phyloP scores from a whole-genome alignment of 2,329 filamentous ascomycete species.

The Macrophomina pseudophaseolina region DNA sequence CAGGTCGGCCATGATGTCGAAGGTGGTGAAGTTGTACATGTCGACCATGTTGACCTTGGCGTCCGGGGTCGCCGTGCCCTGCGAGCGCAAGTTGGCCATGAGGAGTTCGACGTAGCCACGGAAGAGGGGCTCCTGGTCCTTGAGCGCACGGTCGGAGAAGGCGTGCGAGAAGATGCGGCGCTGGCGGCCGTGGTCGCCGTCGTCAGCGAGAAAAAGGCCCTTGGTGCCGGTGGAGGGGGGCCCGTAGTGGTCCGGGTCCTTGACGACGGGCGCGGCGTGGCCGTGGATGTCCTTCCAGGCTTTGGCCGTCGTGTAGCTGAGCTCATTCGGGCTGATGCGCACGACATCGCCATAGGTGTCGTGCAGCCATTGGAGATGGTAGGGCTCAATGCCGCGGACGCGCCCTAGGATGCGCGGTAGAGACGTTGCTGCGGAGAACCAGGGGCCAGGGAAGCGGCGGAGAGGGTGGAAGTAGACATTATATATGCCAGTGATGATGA shows the following conservation, averaged over 20 bases:
- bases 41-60: conserved; percentile 26
- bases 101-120: conserved; percentile 41
- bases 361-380: conserved; percentile 43
- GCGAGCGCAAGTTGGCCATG: conserved; percentile 43
- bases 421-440: conserved; percentile 12
- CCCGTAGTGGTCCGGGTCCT: conserved; percentile 38
- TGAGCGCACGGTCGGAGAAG: conserved; percentile 47
- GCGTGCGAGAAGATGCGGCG: conserved; percentile 47
- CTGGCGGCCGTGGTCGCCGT: conserved; percentile 48
- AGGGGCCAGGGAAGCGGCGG: conserved; percentile 24
- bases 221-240: conserved; percentile 42
- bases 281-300: conserved; percentile 45
- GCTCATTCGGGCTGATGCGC: conserved; percentile 47
- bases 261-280: conserved; percentile 38
- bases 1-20: conserved; percentile 42
- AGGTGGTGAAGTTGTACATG: conserved; percentile 42
- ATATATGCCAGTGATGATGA: conserved; percentile 17
- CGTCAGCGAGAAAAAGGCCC: conserved; percentile 42
- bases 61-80: conserved; percentile 35
- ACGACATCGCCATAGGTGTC: conserved; percentile 50
- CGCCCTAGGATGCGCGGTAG: conserved; percentile 18
- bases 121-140: conserved; percentile 48
- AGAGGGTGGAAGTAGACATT: conserved; percentile 27
- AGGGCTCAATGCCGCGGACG: conserved; percentile 12
- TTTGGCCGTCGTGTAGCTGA: conserved; percentile 13